Evolutionary conservation across 1,284 basidiomycete genomes (phyloP).

Genomic region (Phenoliferia sp.): DNA sequence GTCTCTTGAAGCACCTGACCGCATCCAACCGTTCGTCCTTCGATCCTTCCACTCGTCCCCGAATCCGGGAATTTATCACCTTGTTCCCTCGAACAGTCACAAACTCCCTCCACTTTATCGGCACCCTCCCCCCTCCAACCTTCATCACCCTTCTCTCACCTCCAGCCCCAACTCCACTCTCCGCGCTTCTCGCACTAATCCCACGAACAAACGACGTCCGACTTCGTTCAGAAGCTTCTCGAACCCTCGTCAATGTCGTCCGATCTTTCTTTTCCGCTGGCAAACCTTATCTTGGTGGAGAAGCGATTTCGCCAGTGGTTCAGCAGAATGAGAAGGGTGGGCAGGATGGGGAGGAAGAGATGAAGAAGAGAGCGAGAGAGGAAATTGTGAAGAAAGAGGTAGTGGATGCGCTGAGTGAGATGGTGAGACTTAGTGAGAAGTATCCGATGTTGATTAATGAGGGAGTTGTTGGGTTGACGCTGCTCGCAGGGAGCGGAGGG

Average conservation of each 20-base stretch:
- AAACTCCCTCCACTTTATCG: conserved; percentile 50
- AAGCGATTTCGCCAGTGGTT: conserved; percentile 47
- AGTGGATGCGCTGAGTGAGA: conserved; percentile 60
- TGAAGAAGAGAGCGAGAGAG: background rate
- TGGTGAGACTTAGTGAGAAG: conserved; percentile 69
- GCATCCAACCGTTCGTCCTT: conserved; percentile 59
- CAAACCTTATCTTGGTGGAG: conserved; percentile 31
- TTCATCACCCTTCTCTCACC: conserved; percentile 54
- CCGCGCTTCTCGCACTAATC: conserved; percentile 67
- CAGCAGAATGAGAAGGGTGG: conserved; percentile 66
- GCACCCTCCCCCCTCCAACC: conserved; percentile 39
- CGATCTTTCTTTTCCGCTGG: conserved; percentile 57
- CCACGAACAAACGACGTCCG: conserved; percentile 74
- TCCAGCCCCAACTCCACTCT: conserved; percentile 50
- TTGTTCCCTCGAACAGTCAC: conserved; percentile 50
- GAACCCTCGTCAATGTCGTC: conserved; percentile 77
- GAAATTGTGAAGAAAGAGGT: conserved; percentile 37
- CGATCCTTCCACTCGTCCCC: conserved; percentile 9
- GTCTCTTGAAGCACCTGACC: conserved; percentile 82
- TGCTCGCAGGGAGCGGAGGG: conserved; percentile 57
- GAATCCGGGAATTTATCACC: background rate
- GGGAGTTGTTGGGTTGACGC: conserved; percentile 72
- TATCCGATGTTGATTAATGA: conserved; percentile 86
- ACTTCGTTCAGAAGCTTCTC: conserved; percentile 80
- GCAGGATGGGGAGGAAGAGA: conserved; percentile 61